Percentiles rank a stretch among this genome's conserved stretches.
phyloP scores from a whole-genome alignment of 2,329 filamentous ascomycete species.

The Plenodomus lindquistii region DNA sequence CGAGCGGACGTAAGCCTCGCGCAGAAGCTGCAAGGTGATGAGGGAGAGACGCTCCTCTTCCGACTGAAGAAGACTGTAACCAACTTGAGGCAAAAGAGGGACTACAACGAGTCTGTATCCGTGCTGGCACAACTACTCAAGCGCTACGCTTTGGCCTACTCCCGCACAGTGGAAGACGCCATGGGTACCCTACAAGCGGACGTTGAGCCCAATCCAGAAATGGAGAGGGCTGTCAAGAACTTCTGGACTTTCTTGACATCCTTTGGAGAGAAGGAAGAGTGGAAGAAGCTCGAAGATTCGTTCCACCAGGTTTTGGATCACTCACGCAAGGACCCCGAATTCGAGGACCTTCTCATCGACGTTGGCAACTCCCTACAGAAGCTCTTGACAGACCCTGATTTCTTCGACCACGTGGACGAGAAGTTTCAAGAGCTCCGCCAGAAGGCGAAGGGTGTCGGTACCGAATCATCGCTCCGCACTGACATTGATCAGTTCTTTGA shows the following conservation, averaged over 20 bases:
- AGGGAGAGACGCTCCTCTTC: constrained; percentile 72
- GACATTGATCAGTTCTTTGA: constrained; percentile 74
- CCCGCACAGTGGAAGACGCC: constrained; percentile 70
- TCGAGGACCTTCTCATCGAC: constrained; percentile 76
- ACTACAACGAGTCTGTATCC: constrained; percentile 86
- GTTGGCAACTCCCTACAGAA: constrained; percentile 75
- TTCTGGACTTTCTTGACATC: constrained; percentile 81
- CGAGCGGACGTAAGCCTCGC: constrained; percentile 71
- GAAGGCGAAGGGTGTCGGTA: constrained; percentile 62
- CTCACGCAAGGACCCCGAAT: constrained; percentile 76
- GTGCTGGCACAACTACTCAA: constrained; percentile 75
- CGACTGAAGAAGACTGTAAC: constrained; percentile 76
- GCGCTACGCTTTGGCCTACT: constrained; percentile 78
- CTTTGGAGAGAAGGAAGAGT: constrained; percentile 74
- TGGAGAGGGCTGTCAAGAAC: constrained; percentile 75
- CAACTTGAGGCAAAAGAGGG: constrained; percentile 73
- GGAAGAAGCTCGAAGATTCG: constrained; percentile 72
- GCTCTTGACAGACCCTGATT: constrained; percentile 82
- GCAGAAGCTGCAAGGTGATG: constrained; percentile 72
- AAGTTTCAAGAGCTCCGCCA: constrained; percentile 63
- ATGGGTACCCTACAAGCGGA: constrained; percentile 70
- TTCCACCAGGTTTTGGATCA: constrained; percentile 75
- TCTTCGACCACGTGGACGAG: constrained; percentile 75
- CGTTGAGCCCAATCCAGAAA: constrained; percentile 71
- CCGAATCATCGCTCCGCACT: constrained; percentile 68